Percentiles rank a stretch among this genome's conserved stretches.
Evolutionary conservation across 768 basidiomycete genomes (phyloP).

Genomic region (Collybiopsis confluens): DNA sequence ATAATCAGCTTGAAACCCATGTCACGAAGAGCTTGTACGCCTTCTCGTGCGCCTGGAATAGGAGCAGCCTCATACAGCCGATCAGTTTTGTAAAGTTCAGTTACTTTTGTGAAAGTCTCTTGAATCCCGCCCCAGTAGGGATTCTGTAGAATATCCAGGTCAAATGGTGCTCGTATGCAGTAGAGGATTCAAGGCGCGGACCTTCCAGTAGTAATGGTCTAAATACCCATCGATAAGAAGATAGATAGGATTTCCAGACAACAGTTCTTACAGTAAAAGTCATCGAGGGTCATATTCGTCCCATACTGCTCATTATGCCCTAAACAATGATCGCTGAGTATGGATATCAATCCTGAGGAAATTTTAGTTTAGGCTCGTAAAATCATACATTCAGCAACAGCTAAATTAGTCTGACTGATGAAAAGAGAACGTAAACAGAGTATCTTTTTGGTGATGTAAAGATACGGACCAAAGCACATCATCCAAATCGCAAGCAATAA

Average conservation of each 20-base stretch:
- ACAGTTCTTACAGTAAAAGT: slow-evolving; percentile 56
- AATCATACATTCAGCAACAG: slow-evolving; percentile 51
- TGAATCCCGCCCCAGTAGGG: slow-evolving; percentile 58
- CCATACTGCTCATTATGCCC: slow-evolving; percentile 66
- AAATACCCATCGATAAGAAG: slow-evolving; percentile 1
- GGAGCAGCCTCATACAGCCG: slow-evolving; percentile 44
- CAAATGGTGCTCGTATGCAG: no score
- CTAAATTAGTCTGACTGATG: slow-evolving; percentile 49
- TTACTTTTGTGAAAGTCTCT: slow-evolving; percentile 57
- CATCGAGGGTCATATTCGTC: slow-evolving; percentile 48
- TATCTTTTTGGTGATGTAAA: neutral
- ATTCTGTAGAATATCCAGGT: slow-evolving; percentile 30
- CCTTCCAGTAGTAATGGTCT: slow-evolving; percentile 82
- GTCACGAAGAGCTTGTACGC: slow-evolving; percentile 46
- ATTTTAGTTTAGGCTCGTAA: no score
- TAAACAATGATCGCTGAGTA: slow-evolving; percentile 19
- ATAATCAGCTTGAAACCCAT: slow-evolving; percentile 69
- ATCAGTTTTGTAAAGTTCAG: slow-evolving; percentile 51
- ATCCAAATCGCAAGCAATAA: slow-evolving; percentile 65
- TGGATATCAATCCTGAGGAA: neutral
- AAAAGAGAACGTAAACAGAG: neutral
- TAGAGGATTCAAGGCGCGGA: slow-evolving; percentile 13
- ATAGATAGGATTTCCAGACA: neutral
- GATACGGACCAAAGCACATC: slow-evolving; percentile 45
- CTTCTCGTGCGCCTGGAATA: slow-evolving; percentile 60